These are phyloP conservation scores for Heliamphora pulchella DNA, from an alignment of 179 eudicot genomes.

Conservation along the genomic window DNA sequence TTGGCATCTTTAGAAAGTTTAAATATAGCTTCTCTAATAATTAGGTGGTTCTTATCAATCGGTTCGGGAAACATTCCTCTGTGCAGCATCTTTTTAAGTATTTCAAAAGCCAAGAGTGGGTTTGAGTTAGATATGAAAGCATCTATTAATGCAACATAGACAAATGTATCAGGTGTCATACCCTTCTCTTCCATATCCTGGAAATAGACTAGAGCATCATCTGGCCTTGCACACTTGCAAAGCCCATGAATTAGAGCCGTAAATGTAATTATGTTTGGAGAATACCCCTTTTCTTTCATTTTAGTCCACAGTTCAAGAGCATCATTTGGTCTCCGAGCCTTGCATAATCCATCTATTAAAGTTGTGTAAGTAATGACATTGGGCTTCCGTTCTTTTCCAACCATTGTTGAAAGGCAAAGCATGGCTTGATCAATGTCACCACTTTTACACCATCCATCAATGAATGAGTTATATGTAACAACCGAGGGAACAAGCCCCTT, in stretches of 20 bases:
- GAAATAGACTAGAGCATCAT: slow-evolving; percentile 44
- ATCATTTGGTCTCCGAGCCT: slow-evolving; percentile 49
- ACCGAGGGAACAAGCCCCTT: slow-evolving; percentile 73
- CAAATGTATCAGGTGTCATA: slow-evolving; percentile 49
- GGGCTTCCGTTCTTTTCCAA: slow-evolving; percentile 37
- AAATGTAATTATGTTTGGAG: slow-evolving; percentile 61
- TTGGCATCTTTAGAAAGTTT: slow-evolving; percentile 40
- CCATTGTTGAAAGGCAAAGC: slow-evolving; percentile 46
- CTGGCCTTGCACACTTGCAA: slow-evolving; percentile 61
- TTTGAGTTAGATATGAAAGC: slow-evolving; percentile 41
- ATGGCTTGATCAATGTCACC: slow-evolving; percentile 53
- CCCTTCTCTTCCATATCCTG: slow-evolving; percentile 59
- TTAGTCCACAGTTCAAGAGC: slow-evolving; percentile 59
- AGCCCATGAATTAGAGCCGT: slow-evolving; percentile 81
- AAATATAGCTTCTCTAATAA: slow-evolving; percentile 38
- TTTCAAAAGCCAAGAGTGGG: slow-evolving; percentile 37
- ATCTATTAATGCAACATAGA: slow-evolving; percentile 51
- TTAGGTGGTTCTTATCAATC: slow-evolving; percentile 38
- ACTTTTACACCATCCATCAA: slow-evolving; percentile 77
- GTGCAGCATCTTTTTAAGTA: slow-evolving; percentile 50
- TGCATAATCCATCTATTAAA: slow-evolving; percentile 70
- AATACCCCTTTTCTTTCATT: slow-evolving; percentile 57
- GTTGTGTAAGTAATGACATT: slow-evolving; percentile 69
- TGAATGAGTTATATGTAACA: slow-evolving; percentile 72
- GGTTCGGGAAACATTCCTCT: slow-evolving; percentile 29